Conservation (phyloP, 2,329 filamentous ascomycete species). For the Juglanconis oblonga region DNA sequence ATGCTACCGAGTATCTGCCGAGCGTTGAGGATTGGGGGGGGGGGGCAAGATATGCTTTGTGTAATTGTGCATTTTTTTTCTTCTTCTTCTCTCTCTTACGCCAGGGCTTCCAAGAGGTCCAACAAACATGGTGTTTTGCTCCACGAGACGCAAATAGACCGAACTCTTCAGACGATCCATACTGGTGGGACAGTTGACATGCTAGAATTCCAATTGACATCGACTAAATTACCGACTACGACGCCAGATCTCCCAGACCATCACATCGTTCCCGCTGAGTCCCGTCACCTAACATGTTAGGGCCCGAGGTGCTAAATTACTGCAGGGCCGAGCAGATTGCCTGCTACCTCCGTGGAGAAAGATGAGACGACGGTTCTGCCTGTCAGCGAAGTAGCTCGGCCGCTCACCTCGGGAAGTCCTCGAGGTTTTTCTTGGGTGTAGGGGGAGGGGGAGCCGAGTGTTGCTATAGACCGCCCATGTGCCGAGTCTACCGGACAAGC, state of each 20-base stretch:
- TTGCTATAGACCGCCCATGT: background rate
- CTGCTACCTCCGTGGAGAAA: background rate
- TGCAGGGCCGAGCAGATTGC: conserved; percentile 13
- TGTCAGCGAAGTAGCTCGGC: background rate
- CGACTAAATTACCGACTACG: background rate
- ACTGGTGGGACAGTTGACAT: too few species aligned
- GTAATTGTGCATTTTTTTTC: background rate
- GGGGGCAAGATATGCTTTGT: too few species aligned
- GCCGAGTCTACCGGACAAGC: conserved; percentile 15
- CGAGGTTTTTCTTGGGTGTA: background rate
- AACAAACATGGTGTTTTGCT: too few species aligned
- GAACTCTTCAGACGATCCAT: too few species aligned
- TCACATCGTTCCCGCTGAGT: conserved; percentile 7
- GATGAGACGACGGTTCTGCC: background rate
- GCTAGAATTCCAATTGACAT: background rate
- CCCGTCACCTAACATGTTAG: conserved; percentile 1
- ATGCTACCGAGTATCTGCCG: background rate
- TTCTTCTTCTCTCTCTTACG: too few species aligned
- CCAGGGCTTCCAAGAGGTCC: background rate
- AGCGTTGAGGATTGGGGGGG: too few species aligned
- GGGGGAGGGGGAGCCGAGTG: background rate
- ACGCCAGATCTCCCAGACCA: conserved; percentile 8
- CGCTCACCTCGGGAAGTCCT: background rate
- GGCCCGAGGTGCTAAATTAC: conserved; percentile 6
- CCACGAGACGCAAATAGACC: too few species aligned